Percentiles rank a stretch among this genome's conserved stretches.
These are phyloP conservation scores for Bryoglossum gracile DNA, from an alignment of 495 filamentous ascomycete species.

Conservation along the genomic window DNA sequence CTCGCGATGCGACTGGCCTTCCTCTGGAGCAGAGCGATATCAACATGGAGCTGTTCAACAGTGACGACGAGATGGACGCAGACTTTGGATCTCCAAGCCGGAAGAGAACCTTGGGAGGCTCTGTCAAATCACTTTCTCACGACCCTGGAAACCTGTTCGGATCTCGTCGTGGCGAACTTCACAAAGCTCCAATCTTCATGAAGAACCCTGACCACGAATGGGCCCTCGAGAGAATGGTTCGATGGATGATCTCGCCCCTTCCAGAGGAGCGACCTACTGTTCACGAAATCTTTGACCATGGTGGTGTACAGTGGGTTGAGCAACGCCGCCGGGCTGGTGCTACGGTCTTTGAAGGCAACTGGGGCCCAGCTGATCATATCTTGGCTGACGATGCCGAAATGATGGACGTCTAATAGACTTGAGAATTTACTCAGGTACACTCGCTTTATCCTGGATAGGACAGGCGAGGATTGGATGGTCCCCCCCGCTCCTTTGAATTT, in stretches of 20 bases:
- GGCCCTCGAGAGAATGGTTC: slow-evolving; percentile 77
- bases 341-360: slow-evolving; percentile 90
- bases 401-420: slow-evolving; percentile 49
- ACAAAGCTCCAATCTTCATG: slow-evolving; percentile 83
- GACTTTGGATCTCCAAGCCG: slow-evolving; percentile 23
- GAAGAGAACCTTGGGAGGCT: slow-evolving; percentile 17
- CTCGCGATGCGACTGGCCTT: slow-evolving; percentile 68
- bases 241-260: slow-evolving; percentile 77
- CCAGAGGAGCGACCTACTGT: slow-evolving; percentile 67
- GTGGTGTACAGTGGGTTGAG: slow-evolving; percentile 70
- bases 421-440: slow-evolving; percentile 15
- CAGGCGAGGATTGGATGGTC: slow-evolving; percentile 21
- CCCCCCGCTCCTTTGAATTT: slow-evolving; percentile 19
- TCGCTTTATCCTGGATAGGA: slow-evolving; percentile 25
- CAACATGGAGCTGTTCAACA: slow-evolving; percentile 28
- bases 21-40: slow-evolving; percentile 38
- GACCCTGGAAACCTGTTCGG: slow-evolving; percentile 39
- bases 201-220: slow-evolving; percentile 55
- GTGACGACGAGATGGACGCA: slow-evolving; percentile 27
- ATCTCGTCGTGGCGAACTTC: slow-evolving; percentile 48
- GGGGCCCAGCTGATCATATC: slow-evolving; percentile 75
- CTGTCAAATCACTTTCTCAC: slow-evolving; percentile 27
- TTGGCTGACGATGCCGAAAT: slow-evolving; percentile 65
- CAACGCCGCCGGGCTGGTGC: slow-evolving; percentile 71
- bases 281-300: slow-evolving; percentile 58